A percentile compares a stretch with the other conserved stretches of the same genome.
These are phyloP conservation scores for Pseudozyma hubeiensis DNA, from an alignment of 1,284 basidiomycete species.

Conservation along the genomic window DNA sequence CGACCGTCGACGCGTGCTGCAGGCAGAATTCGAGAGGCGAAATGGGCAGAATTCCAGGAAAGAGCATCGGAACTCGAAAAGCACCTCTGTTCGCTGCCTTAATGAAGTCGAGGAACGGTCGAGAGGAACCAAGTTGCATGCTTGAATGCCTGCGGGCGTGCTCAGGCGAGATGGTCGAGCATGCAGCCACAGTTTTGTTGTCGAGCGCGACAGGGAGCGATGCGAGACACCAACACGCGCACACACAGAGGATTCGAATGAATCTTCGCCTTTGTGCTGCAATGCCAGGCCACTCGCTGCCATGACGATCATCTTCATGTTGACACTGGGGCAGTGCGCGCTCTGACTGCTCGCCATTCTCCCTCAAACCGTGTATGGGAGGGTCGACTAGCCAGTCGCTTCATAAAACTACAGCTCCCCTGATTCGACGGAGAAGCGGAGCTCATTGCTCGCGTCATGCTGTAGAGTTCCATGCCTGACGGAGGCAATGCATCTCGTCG, in stretches of 20 bases:
- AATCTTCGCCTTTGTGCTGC: neutral
- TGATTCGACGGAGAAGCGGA: too few species aligned
- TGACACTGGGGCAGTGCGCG: too few species aligned
- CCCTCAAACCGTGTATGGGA: too few species aligned
- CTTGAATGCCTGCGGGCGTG: neutral
- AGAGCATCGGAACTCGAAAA: slow-evolving; percentile 25
- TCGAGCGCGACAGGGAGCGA: neutral
- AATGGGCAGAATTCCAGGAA: neutral
- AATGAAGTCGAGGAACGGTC: slow-evolving; percentile 2
- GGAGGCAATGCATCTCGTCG: too few species aligned
- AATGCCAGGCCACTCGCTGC: neutral
- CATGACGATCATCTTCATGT: neutral
- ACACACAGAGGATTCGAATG: neutral
- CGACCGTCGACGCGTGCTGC: neutral
- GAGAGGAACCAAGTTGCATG: slow-evolving; percentile 7
- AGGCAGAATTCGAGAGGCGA: neutral
- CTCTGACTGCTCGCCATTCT: too few species aligned
- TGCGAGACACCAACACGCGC: neutral
- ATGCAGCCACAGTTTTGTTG: neutral
- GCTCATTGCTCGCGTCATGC: too few species aligned
- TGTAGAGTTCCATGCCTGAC: too few species aligned
- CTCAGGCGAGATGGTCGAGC: neutral
- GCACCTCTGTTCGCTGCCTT: neutral
- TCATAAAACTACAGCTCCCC: too few species aligned
- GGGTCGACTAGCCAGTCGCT: too few species aligned